Base-by-base conservation (phyloP, 108 stramenopile species). In the Nannochloropsis gaditana region DNA sequence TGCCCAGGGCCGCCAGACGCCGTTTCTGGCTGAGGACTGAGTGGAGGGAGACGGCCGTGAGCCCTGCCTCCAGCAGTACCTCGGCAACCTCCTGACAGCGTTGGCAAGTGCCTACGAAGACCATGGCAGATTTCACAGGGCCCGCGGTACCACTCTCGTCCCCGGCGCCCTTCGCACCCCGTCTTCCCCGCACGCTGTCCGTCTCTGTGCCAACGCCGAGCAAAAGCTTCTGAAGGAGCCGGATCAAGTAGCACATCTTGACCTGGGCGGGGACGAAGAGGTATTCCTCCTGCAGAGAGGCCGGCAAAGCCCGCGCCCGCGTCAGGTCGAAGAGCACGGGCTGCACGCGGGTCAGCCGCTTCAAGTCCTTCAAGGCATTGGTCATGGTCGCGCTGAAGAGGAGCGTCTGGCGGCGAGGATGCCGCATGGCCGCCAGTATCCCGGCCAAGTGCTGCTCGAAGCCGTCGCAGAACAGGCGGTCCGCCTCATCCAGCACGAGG, bases 301-400 rank as follows among this genome's bases (percentile, higher is more conserved):
- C 92, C 8, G 96, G 98, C 44, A 97, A 92, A 17, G 92, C 91
- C 41, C 59, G 73, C 45, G 90, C 93, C 11, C 91, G 50, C 31
- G 81, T 82, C 17, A 87, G 86, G 73, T 88, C 88, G 79, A 87
- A 80, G 10, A 85, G 87, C 42, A 87, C 89, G 21, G 88, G 85
- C 45, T 88, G 80, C 41, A 45, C 21, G 59, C 85, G 44, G 2
- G 86, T 82, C 45, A 91, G 45, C 10, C 82, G 42, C 91, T 94
- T 92, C 82, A 97, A 80, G 84, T 91, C 92, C 81, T 92, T 90
- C 87, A 98, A 88, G 84, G 93, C 93, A 73, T 90, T 83, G 43
- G 97, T 97, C 94, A 98, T 92, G 44, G 98, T 99, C 17, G 98
- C 98, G 87, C 95, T 94, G 88, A 97, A 97, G 44, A 98, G 88